Conservation (phyloP, 2,329 filamentous ascomycete species). For the Penicillium nordicum region DNA sequence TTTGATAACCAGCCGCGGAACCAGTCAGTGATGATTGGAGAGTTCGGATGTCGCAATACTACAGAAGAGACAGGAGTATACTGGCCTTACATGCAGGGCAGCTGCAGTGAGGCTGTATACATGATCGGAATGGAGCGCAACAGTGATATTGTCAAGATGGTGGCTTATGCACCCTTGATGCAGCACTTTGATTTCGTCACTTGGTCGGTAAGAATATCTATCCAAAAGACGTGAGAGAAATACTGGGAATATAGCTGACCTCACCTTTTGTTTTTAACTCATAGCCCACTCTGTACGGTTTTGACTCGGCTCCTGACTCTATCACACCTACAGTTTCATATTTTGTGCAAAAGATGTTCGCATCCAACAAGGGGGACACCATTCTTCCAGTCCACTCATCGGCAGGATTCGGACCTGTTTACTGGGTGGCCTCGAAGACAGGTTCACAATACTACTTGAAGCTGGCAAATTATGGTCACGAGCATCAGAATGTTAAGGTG, state of each 20-base stretch:
- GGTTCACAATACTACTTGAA: constrained; percentile 27
- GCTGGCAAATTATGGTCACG: constrained; percentile 30
- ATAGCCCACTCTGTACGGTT: constrained; percentile 35
- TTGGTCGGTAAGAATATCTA: constrained; percentile 31
- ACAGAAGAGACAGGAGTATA: constrained; percentile 15
- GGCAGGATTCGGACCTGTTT: constrained; percentile 30
- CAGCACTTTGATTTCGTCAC: constrained; percentile 35
- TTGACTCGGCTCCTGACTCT: constrained; percentile 28
- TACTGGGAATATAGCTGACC: background rate
- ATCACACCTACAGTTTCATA: constrained; percentile 35
- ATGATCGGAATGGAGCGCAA: constrained; percentile 53
- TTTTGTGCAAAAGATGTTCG: constrained; percentile 38
- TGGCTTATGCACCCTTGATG: constrained; percentile 36
- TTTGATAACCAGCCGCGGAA: constrained; percentile 52
- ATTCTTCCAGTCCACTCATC: constrained; percentile 31
- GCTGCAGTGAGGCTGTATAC: constrained; percentile 62
- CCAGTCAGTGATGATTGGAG: constrained; percentile 31
- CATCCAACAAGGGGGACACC: constrained; percentile 29
- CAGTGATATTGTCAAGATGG: constrained; percentile 37
- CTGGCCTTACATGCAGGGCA: constrained; percentile 42
- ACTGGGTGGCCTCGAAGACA: constrained; percentile 33
- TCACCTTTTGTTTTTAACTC: no score
- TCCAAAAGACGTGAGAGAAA: background rate
- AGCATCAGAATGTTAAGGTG: constrained; percentile 25
- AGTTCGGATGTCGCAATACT: constrained; percentile 30